These are phyloP conservation scores for Physcomitrellopsis africana DNA, from an alignment of 225 moss, liverwort and hornwort genomes.

Conservation along the genomic window DNA sequence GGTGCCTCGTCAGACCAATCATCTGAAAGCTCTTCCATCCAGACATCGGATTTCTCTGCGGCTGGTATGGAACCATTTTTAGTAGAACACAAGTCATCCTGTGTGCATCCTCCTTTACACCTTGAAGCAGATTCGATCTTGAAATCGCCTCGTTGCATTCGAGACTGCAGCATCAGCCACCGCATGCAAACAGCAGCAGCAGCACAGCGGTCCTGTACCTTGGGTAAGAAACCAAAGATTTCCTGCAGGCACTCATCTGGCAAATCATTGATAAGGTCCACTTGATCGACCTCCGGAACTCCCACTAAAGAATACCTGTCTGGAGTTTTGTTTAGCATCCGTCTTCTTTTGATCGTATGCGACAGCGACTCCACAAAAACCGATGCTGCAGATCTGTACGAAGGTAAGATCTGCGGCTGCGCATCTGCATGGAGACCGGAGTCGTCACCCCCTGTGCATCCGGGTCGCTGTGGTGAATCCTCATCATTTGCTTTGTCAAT, in stretches of 20 bases:
- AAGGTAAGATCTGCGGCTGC: slow-evolving; percentile 5
- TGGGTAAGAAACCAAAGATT: slow-evolving; percentile 66
- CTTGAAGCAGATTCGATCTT: slow-evolving; percentile 20
- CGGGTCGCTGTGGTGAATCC: slow-evolving; percentile 64
- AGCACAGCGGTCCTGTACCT: slow-evolving; percentile 68
- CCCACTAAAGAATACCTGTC: slow-evolving; percentile 12
- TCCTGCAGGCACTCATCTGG: slow-evolving; percentile 79
- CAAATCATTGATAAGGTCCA: slow-evolving; percentile 55
- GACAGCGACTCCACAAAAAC: slow-evolving; percentile 51
- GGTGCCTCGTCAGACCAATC: slow-evolving; percentile 35
- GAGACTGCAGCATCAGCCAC: slow-evolving; percentile 71
- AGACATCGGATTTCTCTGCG: slow-evolving; percentile 14
- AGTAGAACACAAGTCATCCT: slow-evolving; percentile 5
- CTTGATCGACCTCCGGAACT: slow-evolving; percentile 30
- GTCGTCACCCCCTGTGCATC: slow-evolving; percentile 63
- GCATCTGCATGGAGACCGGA: slow-evolving; percentile 37
- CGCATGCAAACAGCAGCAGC: slow-evolving; percentile 72
- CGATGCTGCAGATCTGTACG: slow-evolving; percentile 43
- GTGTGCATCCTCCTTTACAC: slow-evolving; percentile 30
- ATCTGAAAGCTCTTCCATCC: slow-evolving; percentile 23
- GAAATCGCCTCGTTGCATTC: slow-evolving; percentile 54
- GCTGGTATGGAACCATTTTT: slow-evolving; percentile 16
- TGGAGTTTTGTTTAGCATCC: slow-evolving; percentile 22
- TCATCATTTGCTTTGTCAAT: slow-evolving; percentile 40
- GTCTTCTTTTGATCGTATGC: slow-evolving; percentile 34